Percentiles rank a stretch among this genome's conserved stretches.
Evolutionary conservation across 2,329 filamentous ascomycete species (phyloP).

Genomic region (Diaporthe capsici): DNA sequence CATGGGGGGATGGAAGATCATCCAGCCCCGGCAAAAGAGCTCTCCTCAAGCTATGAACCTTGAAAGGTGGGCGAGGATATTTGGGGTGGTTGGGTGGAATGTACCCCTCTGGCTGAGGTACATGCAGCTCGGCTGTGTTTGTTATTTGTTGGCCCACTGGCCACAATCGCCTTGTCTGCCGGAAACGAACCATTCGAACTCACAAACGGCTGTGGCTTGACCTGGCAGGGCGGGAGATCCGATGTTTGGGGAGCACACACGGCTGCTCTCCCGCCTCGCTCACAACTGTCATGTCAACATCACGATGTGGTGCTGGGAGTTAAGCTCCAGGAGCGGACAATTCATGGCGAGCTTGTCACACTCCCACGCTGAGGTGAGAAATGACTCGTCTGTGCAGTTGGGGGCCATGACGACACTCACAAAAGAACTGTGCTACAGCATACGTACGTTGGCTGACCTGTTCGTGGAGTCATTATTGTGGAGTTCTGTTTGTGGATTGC

Average conservation of each 20-base stretch:
- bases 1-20: slow-evolving; percentile 12
- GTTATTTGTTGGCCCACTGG: not conserved
- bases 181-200: not conserved
- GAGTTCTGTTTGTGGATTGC: not conserved
- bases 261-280: not conserved
- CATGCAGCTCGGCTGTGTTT: slow-evolving; percentile 3
- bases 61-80: slow-evolving; percentile 24
- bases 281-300: no score
- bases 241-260: slow-evolving; percentile 9
- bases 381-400: slow-evolving; percentile 13
- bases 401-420: slow-evolving; percentile 21
- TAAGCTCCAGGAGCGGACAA: not conserved
- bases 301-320: not conserved
- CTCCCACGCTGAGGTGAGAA: not conserved
- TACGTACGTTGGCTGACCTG: slow-evolving; percentile 8
- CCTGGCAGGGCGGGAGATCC: not conserved
- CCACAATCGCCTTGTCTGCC: slow-evolving; percentile 22
- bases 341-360: not conserved
- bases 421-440: not conserved
- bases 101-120: slow-evolving; percentile 16
- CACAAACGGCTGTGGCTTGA: slow-evolving; percentile 14
- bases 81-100: slow-evolving; percentile 32
- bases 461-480: not conserved
- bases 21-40: slow-evolving; percentile 21
- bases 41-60: slow-evolving; percentile 30